Conservation (phyloP, 305 asterid species). For the Vinca major region DNA sequence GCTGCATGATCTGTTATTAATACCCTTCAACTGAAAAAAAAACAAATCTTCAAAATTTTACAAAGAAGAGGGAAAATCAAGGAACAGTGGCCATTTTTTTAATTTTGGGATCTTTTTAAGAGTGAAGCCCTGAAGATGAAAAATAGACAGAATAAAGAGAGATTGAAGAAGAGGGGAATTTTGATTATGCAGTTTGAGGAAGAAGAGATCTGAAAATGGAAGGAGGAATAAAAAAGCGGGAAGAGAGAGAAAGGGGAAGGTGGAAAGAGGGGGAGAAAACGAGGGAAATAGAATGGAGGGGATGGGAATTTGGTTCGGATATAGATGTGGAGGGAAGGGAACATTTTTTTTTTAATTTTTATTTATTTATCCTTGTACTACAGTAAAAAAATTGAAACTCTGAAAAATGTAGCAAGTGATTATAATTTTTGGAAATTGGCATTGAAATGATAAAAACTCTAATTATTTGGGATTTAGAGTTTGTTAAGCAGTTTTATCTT, state of each 20-base stretch:
- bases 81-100: conserved; percentile 11
- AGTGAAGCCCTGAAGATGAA: conserved; percentile 9
- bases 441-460: background rate
- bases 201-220: conserved; percentile 21
- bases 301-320: conserved; percentile 86
- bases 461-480: background rate
- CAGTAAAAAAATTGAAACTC: background rate
- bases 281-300: conserved; percentile 15
- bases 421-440: background rate
- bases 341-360: conserved; percentile 12
- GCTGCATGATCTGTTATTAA: conserved; percentile 26
- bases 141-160: conserved; percentile 9
- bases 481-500: too few species aligned
- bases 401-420: background rate
- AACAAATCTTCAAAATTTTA: background rate
- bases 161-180: conserved; percentile 21
- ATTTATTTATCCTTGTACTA: background rate
- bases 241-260: conserved; percentile 30
- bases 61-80: background rate
- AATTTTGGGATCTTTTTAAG: conserved; percentile 5
- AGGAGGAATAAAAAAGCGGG: conserved; percentile 31
- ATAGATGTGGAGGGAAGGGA: conserved; percentile 84
- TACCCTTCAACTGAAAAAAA: conserved; percentile 5
- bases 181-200: conserved; percentile 3
- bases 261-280: conserved; percentile 41